Base-by-base conservation (phyloP, 768 basidiomycete species). In the Pleurotus platypus region DNA sequence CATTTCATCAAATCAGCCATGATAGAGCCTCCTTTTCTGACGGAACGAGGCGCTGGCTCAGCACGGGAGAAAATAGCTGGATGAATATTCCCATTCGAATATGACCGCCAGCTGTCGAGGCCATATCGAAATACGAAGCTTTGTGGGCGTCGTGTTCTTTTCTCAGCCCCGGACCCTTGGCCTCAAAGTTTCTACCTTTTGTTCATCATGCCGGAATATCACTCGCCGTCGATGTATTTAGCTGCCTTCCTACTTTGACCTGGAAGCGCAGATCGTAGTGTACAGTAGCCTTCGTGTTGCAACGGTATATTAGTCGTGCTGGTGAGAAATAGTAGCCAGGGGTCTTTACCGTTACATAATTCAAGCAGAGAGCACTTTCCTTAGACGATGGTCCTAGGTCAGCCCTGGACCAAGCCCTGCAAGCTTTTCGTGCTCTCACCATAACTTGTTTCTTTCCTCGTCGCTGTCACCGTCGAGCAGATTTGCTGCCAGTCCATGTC, bases 401-500 rank as follows among this genome's bases (percentile, higher is more conserved):
- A 49, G 38, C 55, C 55, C 55, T 56, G 55, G 55, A 56, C 55
- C 39, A 40, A 54, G n/a, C 51, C 51, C 51, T 54, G 51, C 55
- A 56, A 30, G 45, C 55, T 56, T 46, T 47, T 56, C 55, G 18
- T 56, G 45, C 37, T 46, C 55, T 48, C 45, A 55, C 40, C 54
- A 27, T 22, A 45, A n/a, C 45, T 35, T 35, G 27, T 15, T 48
- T 49, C 38, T 38, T 43, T 54, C 12, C 51, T 20, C 51, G 40
- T 46, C 38, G 58, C 57, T 45, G 53, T 61, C 59, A 50, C 50
- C 39, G 35, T 37, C 38, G 51, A 22, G 39, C 51, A 54, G 38
- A 50, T 39, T 42, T n/a, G 13, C 51, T 54, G 38, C 39, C 37
- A 54, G 51, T 22, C 51, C 22, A 70, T 70, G 71, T 58, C 68